A percentile compares a stretch with the other conserved stretches of the same genome.
Evolutionary conservation across 352 stramenopile genomes (phyloP).

Genomic region (Globisporangium camurandrum): DNA sequence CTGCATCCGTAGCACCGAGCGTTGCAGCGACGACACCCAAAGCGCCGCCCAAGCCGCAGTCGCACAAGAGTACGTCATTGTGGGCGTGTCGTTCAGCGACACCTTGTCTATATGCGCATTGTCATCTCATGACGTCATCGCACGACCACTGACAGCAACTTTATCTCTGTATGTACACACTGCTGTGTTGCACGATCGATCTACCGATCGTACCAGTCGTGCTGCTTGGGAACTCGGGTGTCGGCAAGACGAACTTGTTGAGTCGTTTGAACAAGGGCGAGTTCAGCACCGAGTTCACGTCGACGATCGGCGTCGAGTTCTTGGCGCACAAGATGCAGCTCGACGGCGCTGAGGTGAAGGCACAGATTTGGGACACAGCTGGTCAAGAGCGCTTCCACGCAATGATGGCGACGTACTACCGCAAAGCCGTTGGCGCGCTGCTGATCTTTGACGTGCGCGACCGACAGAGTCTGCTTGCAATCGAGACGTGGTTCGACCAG

Average conservation of each 20-base stretch:
- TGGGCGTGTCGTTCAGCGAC: too few species aligned
- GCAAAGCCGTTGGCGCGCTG: constrained; percentile 68
- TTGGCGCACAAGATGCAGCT: constrained; percentile 75
- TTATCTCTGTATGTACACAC: too few species aligned
- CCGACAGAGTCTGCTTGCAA: constrained; percentile 35
- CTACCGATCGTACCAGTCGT: too few species aligned
- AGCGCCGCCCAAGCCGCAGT: constrained; percentile 28
- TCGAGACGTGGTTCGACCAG: constrained; percentile 69
- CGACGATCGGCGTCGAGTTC: constrained; percentile 84
- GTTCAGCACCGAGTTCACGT: constrained; percentile 79
- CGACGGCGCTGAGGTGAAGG: constrained; percentile 65
- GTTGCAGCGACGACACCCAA: constrained; percentile 18
- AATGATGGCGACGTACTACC: constrained; percentile 88
- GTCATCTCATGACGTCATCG: too few species aligned
- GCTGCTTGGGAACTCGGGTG: constrained; percentile 76
- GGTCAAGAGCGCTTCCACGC: constrained; percentile 82
- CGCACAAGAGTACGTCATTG: constrained; percentile 61
- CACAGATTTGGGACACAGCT: constrained; percentile 86
- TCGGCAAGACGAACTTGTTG: constrained; percentile 84
- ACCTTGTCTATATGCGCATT: too few species aligned
- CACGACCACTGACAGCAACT: not conserved
- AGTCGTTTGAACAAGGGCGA: constrained; percentile 74
- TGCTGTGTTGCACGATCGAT: too few species aligned
- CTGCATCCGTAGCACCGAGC: constrained; percentile 9
- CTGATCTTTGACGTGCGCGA: constrained; percentile 74